phyloP scores from a whole-genome alignment of 371 early-diverging fungal species.

The Basidiobolus heterosporus region DNA sequence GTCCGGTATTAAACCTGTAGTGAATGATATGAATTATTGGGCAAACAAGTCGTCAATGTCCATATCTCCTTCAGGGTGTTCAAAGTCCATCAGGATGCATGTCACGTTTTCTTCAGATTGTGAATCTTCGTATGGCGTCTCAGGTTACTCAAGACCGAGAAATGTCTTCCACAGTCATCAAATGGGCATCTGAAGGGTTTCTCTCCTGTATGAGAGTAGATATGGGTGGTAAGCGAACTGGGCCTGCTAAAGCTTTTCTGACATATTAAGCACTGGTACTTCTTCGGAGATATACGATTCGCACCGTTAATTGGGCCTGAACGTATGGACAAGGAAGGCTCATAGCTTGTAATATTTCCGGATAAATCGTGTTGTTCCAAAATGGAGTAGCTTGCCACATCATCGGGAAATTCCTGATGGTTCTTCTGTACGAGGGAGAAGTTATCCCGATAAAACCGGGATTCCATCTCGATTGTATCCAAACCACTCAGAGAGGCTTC shows the following conservation, averaged over 20 bases:
- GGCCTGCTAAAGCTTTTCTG: constrained; percentile 57
- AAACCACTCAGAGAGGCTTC: no score
- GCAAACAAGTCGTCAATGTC: no score
- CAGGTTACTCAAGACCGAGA: constrained; percentile 10
- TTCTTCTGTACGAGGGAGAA: not conserved
- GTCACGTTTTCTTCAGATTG: not conserved
- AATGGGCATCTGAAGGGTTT: constrained; percentile 18
- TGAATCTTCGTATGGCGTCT: constrained; percentile 9
- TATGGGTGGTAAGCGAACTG: constrained; percentile 20
- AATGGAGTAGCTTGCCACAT: not conserved
- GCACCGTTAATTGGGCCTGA: no score
- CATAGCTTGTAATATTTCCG: no score
- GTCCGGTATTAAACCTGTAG: no score
- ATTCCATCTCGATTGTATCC: no score
- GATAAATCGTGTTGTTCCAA: no score
- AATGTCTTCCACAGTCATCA: constrained; percentile 18
- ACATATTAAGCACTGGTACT: constrained; percentile 52
- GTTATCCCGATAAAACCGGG: no score
- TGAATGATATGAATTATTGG: no score
- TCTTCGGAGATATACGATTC: not conserved
- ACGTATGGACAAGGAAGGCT: no score
- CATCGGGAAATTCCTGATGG: not conserved
- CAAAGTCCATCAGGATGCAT: no score
- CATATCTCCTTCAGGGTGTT: no score
- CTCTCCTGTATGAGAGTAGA: constrained; percentile 20